Conservation (phyloP, 208 protist genomes). For the Trichomonas gallinae region DNA sequence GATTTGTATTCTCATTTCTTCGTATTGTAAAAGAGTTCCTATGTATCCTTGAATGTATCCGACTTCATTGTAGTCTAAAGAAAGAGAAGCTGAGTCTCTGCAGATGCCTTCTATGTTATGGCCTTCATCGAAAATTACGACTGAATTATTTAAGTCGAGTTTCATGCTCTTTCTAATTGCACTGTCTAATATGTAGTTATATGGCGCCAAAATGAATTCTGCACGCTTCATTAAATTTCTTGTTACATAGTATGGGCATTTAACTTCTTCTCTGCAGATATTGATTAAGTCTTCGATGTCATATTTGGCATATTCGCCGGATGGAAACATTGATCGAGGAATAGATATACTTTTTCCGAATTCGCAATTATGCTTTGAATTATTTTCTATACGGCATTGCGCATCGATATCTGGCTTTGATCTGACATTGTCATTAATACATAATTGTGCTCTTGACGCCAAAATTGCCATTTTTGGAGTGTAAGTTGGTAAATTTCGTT, state of each 20-base stretch:
- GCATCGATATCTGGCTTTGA: background rate
- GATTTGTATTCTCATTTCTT: background rate
- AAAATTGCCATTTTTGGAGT: conserved; percentile 10
- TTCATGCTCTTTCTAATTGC: background rate
- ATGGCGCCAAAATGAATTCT: conserved; percentile 11
- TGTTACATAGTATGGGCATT: background rate
- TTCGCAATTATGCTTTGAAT: background rate
- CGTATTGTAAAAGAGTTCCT: background rate
- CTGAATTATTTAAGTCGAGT: background rate
- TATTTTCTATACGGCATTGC: background rate
- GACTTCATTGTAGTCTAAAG: background rate
- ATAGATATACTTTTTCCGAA: background rate
- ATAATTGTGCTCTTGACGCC: background rate
- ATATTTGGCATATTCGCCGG: background rate
- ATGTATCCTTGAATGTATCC: background rate
- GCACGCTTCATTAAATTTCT: background rate
- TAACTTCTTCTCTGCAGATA: background rate
- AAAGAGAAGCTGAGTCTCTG: background rate
- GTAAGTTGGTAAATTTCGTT: background rate
- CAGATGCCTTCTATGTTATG: conserved; percentile 24
- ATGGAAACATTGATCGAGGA: background rate
- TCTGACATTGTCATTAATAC: background rate
- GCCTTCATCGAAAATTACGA: conserved; percentile 16
- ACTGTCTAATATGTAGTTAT: background rate
- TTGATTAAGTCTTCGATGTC: background rate